Percentiles rank a stretch among this genome's conserved stretches.
These are phyloP conservation scores for Dicorynia guianensis DNA, from an alignment of 306 rosid genomes.

Conservation along the genomic window DNA sequence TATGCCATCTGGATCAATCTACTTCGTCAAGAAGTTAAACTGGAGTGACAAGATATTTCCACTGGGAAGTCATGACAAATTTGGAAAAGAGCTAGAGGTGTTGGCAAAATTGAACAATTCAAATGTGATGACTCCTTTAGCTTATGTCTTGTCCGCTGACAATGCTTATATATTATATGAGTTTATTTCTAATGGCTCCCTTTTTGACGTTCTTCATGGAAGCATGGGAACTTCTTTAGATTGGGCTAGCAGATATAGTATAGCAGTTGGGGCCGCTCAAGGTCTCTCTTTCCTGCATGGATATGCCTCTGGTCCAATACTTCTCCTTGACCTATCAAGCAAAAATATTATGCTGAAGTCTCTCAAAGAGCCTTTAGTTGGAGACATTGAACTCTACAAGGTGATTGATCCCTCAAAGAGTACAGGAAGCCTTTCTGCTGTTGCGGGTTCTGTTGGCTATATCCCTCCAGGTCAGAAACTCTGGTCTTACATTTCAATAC, in stretches of 20 bases:
- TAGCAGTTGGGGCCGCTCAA: slow-evolving; percentile 92
- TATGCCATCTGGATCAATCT: slow-evolving; percentile 78
- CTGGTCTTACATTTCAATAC: slow-evolving; percentile 9
- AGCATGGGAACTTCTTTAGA: slow-evolving; percentile 60
- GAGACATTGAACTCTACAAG: slow-evolving; percentile 87
- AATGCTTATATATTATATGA: slow-evolving; percentile 76
- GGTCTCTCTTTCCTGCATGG: slow-evolving; percentile 94
- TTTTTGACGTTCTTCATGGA: slow-evolving; percentile 75
- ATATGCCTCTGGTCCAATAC: slow-evolving; percentile 68
- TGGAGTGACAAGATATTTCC: slow-evolving; percentile 81
- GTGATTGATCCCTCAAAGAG: slow-evolving; percentile 90
- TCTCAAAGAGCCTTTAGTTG: slow-evolving; percentile 89
- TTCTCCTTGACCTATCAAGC: slow-evolving; percentile 85
- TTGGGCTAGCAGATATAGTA: slow-evolving; percentile 89
- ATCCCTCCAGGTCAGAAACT: slow-evolving; percentile 88
- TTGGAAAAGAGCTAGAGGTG: slow-evolving; percentile 61
- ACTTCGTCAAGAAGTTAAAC: slow-evolving; percentile 84
- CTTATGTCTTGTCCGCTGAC: slow-evolving; percentile 69
- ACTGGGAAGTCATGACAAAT: slow-evolving; percentile 61
- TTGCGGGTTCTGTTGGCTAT: slow-evolving; percentile 96
- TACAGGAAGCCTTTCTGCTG: slow-evolving; percentile 79
- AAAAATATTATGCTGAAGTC: slow-evolving; percentile 83
- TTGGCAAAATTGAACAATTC: slow-evolving; percentile 87
- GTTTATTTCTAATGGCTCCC: slow-evolving; percentile 72
- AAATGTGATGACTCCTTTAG: slow-evolving; percentile 92